phyloP scores from a whole-genome alignment of 2,329 filamentous ascomycete species.

The Hypoxylon sp. region DNA sequence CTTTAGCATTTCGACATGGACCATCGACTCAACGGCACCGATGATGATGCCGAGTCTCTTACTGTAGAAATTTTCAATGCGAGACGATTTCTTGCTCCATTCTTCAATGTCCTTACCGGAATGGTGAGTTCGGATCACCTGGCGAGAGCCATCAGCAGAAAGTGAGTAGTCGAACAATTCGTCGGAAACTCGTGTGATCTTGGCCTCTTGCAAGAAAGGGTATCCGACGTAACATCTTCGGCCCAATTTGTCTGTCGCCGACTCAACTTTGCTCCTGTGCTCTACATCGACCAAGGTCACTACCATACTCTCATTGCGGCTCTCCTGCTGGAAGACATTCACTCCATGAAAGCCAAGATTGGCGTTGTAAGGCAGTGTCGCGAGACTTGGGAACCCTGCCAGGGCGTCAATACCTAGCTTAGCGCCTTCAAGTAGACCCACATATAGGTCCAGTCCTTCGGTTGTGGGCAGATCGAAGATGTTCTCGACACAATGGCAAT shows the following conservation, averaged over 20 bases:
- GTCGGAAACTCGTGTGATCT: slow-evolving; percentile 89
- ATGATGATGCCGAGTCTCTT: slow-evolving; percentile 91
- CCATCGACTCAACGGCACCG: slow-evolving; percentile 87
- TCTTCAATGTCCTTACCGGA: slow-evolving; percentile 81
- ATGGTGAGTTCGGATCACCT: slow-evolving; percentile 79
- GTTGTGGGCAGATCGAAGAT: slow-evolving; percentile 95
- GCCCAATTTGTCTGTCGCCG: slow-evolving; percentile 84
- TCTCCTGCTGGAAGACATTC: slow-evolving; percentile 95
- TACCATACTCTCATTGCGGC: slow-evolving; percentile 96
- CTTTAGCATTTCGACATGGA: slow-evolving; percentile 94
- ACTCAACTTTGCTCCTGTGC: slow-evolving; percentile 75
- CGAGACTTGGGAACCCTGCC: slow-evolving; percentile 92
- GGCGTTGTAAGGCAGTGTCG: slow-evolving; percentile 86
- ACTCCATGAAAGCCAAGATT: slow-evolving; percentile 89
- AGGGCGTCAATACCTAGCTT: slow-evolving; percentile 86
- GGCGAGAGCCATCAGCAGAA: slow-evolving; percentile 71
- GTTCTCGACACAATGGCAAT: slow-evolving; percentile 94
- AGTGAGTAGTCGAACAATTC: slow-evolving; percentile 92
- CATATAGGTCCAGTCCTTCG: slow-evolving; percentile 87
- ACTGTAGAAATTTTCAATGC: slow-evolving; percentile 89
- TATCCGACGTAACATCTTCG: slow-evolving; percentile 92
- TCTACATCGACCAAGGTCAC: slow-evolving; percentile 86
- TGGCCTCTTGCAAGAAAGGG: slow-evolving; percentile 94
- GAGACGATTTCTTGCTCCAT: slow-evolving; percentile 86
- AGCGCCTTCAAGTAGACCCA: slow-evolving; percentile 86